Base-by-base conservation (phyloP, 139 green algal species). In the Chlorella sp. region DNA sequence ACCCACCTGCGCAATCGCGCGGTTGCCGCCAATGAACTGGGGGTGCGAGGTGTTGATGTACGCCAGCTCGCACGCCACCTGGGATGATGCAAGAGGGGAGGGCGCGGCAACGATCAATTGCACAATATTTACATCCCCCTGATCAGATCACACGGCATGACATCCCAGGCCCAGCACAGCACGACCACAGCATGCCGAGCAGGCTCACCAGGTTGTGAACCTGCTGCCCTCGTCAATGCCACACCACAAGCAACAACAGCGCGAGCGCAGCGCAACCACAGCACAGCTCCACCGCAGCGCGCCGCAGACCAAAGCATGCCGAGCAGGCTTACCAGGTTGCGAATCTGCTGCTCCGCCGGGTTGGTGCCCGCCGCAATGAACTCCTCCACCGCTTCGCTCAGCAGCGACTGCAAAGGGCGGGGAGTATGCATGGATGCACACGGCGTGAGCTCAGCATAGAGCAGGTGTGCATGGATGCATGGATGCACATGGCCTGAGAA, bases 41-140 rank as follows among this genome's bases (percentile, higher is more conserved):
- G 96, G 94, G 89, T 99, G 96, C 85, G 95, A 93, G 41, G 95
- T 98, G 92, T 99, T 99, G 90, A 99, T 98, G 93, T 96, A 98
- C 34, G 95, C 94, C 74, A 96, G 91, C 93, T 99, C 96, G 87
- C 97, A 99, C 0, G 92, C 93, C 16, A 98, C 51, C 51, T 60
- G 51, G 51, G 13, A 60, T 26, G 51, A 16, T 11, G 14, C 13
- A 24, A 11, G 8, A 54, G 46, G 11, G 46, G n/a, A n/a, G n/a
- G n/a, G n/a, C n/a, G n/a, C n/a, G n/a, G n/a, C n/a, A n/a, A n/a
- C n/a, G n/a, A n/a, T n/a, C n/a, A n/a, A n/a, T n/a, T n/a, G n/a
- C n/a, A n/a, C n/a, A n/a, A n/a, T n/a, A n/a, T n/a, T n/a, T n/a
- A n/a, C n/a, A n/a, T n/a, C n/a, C n/a, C n/a, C n/a, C n/a, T n/a